Percentiles rank a stretch among this genome's conserved stretches.
phyloP scores from a whole-genome alignment of 2,329 filamentous ascomycete species.

The Fusarium nisikadoi region DNA sequence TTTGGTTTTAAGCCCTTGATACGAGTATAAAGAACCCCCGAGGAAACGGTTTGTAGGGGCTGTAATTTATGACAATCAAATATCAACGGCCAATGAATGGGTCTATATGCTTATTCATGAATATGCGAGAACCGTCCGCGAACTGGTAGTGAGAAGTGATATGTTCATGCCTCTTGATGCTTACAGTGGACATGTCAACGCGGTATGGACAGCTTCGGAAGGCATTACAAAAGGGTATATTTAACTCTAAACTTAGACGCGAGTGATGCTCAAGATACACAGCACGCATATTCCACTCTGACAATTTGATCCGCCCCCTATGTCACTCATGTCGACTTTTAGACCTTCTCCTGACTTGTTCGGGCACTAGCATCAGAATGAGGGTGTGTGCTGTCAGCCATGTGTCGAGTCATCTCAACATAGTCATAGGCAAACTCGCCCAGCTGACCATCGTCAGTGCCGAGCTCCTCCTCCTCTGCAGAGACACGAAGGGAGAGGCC shows the following conservation, averaged over 20 bases:
- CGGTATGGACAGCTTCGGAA: no score
- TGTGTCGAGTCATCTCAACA: slow-evolving; percentile 75
- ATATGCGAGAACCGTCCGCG: neutral
- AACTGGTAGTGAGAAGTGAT: neutral
- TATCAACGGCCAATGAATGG: neutral
- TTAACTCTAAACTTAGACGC: slow-evolving; percentile 1
- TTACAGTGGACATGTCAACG: neutral
- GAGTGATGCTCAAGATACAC: neutral
- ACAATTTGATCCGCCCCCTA: neutral
- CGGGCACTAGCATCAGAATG: slow-evolving; percentile 38
- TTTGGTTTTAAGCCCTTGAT: slow-evolving; percentile 31
- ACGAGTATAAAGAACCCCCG: slow-evolving; percentile 11
- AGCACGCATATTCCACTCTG: neutral
- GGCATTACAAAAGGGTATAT: slow-evolving; percentile 21
- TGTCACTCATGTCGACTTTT: neutral
- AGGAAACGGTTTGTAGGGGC: neutral
- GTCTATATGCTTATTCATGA: neutral
- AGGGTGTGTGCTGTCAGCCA: slow-evolving; percentile 55
- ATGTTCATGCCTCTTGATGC: neutral
- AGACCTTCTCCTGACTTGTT: slow-evolving; percentile 47
- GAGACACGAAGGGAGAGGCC: slow-evolving; percentile 75
- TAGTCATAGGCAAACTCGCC: slow-evolving; percentile 89
- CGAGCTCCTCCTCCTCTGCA: slow-evolving; percentile 74
- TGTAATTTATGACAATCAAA: slow-evolving; percentile 15
- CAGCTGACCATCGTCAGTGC: slow-evolving; percentile 78